phyloP scores from a whole-genome alignment of 192 early-diverging fungal genomes.

The Coemansia sp. region DNA sequence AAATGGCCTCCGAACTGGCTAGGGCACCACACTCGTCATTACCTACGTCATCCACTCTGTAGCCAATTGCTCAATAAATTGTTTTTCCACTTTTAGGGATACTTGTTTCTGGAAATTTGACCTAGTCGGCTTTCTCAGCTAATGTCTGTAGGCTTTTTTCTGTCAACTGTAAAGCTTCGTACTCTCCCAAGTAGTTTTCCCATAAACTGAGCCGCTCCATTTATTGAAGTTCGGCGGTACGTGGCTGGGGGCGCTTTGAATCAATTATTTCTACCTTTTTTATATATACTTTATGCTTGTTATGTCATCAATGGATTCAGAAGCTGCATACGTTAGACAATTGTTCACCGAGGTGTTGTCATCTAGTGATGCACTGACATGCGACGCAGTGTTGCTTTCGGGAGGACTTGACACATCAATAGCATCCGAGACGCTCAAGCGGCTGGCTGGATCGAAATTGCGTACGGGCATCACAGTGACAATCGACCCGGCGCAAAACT shows the following conservation, averaged over 20 bases:
- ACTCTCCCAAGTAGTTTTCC: too few relatives aligned
- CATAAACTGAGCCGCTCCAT: not conserved
- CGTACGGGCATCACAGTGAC: constrained; percentile 57
- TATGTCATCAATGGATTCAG: constrained; percentile 4
- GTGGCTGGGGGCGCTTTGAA: not conserved
- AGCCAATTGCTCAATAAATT: too few relatives aligned
- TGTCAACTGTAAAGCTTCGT: too few relatives aligned
- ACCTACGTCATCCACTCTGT: too few relatives aligned
- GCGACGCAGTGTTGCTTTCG: constrained; percentile 47
- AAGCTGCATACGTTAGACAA: not conserved
- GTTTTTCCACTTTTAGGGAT: too few relatives aligned
- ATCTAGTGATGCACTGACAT: constrained; percentile 14
- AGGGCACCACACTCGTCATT: too few relatives aligned
- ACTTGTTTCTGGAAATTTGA: too few relatives aligned
- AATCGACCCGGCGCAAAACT: constrained; percentile 18
- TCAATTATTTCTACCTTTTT: not conserved
- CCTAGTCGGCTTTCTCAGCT: too few relatives aligned
- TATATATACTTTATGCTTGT: not conserved
- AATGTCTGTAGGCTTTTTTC: too few relatives aligned
- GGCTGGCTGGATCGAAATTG: constrained; percentile 22
- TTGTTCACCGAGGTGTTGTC: constrained; percentile 5
- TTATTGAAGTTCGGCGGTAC: not conserved
- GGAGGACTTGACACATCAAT: constrained; percentile 76
- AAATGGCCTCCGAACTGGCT: too few relatives aligned
- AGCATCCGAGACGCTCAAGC: constrained; percentile 53